Base-by-base conservation (phyloP, 2,329 filamentous ascomycete genomes). In the Aspergillus spinulosporus region DNA sequence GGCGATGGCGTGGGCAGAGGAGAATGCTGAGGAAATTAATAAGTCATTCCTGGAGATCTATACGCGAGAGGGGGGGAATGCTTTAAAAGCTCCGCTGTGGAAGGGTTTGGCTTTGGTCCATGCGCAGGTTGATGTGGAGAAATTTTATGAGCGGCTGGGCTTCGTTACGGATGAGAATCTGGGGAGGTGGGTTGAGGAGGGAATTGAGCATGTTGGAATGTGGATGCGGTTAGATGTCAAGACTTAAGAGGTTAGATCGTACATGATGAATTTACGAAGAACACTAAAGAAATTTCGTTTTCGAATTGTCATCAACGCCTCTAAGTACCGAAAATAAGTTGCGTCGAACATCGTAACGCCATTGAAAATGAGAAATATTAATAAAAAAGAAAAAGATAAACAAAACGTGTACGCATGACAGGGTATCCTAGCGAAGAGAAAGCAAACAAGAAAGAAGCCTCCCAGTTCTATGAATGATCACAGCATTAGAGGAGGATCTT, bases 151-250 rank as follows among this genome's bases (percentile, higher is more conserved):
- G 66, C 82, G 79, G 67, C 82, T 87, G 73, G 92, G 91, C 0
- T 97, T 96, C 71, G 74, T 78, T 59, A 77, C 83, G 7, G 92
- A 97, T 72, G 81, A 88, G 66, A 78, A 74, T 7, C 84, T 93
- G 83, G 89, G 90, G 0, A 80, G 72, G 32, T 97, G 92, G 91
- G 79, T 81, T 59, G 92, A 97, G 72, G 91, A 94, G 67, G 90
- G 88, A 3, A 93, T 96, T 53, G 79, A 83, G 62, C 91, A 96
- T 77, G 81, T 95, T 14, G 92, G 89, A 57, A 95, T 97, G 92
- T 96, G 84, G 82, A 82, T 74, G 71, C 63, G 72, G 53, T 52
- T 77, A n/a, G 54, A 60, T 9, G 42, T 70, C 31, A 40, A 36
- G 53, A 43, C 32, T 58, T 54, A 31, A 14, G 21, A 21, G 21